phyloP scores from a whole-genome alignment of 2,329 filamentous ascomycete species.

The Zymoseptoria crescenta region DNA sequence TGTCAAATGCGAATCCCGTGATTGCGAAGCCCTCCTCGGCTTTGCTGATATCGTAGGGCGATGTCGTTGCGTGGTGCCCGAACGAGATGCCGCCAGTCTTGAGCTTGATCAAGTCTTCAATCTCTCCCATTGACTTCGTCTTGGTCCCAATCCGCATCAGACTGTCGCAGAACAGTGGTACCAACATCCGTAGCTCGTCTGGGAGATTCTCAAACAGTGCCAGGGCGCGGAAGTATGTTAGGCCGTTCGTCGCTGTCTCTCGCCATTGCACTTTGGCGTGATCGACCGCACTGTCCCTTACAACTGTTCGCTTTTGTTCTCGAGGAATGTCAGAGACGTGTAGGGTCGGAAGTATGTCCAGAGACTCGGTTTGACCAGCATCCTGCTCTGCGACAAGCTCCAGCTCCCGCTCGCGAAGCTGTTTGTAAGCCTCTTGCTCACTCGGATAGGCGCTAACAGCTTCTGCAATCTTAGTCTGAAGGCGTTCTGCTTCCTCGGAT shows the following conservation, averaged over 20 bases:
- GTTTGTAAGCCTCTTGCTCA: slow-evolving; percentile 61
- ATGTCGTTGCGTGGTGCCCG: slow-evolving; percentile 74
- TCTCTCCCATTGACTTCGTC: slow-evolving; percentile 80
- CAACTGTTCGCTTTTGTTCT: slow-evolving; percentile 64
- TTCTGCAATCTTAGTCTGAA: slow-evolving; percentile 66
- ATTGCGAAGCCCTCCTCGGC: slow-evolving; percentile 77
- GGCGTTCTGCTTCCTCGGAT: slow-evolving; percentile 65
- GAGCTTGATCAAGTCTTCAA: slow-evolving; percentile 92
- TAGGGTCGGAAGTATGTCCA: slow-evolving; percentile 81
- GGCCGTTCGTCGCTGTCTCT: slow-evolving; percentile 85
- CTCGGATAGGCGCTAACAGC: slow-evolving; percentile 61
- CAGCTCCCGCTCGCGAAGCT: slow-evolving; percentile 70
- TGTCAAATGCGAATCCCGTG: slow-evolving; percentile 78
- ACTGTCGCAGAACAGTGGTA: slow-evolving; percentile 85
- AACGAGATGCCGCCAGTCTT: slow-evolving; percentile 88
- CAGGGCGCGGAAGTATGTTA: slow-evolving; percentile 92
- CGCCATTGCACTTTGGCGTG: slow-evolving; percentile 75
- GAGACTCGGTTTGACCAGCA: slow-evolving; percentile 72
- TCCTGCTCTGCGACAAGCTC: slow-evolving; percentile 58
- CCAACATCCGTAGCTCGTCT: slow-evolving; percentile 71
- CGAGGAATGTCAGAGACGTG: slow-evolving; percentile 84
- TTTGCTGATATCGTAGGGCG: slow-evolving; percentile 60
- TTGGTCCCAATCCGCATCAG: slow-evolving; percentile 91
- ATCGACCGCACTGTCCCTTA: slow-evolving; percentile 49
- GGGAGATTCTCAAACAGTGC: slow-evolving; percentile 72